A percentile compares a stretch with the other conserved stretches of the same genome.
Conservation (phyloP, 768 basidiomycete genomes). For the Serpula lacrymans region DNA sequence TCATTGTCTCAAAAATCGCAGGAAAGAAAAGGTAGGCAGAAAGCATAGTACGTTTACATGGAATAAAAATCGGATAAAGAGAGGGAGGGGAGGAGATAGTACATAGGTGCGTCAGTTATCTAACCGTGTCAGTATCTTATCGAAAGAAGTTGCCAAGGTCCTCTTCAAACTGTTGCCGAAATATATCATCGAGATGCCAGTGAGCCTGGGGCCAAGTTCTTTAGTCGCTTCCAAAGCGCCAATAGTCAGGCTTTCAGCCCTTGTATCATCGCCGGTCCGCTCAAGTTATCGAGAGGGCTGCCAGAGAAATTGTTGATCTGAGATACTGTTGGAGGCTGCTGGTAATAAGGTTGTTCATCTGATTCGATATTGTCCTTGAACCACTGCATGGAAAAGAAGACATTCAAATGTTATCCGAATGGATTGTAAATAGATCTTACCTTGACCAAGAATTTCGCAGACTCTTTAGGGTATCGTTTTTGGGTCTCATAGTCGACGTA, state of each 20-base stretch:
- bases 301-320: conserved; percentile 1
- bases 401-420: not conserved
- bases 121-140: no score
- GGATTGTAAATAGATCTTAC: conserved; percentile 25
- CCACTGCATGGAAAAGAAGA: conserved; percentile 18
- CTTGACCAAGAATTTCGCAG: conserved; percentile 53
- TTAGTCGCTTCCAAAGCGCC: conserved; percentile 3
- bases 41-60: no score
- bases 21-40: no score
- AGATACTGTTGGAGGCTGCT: not conserved
- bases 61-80: no score
- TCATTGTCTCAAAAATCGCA: no score
- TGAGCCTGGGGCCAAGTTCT: no score
- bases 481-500: conserved; percentile 72
- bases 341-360: conserved; percentile 2
- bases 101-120: no score
- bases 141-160: no score
- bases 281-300: not conserved
- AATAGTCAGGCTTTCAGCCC: conserved; percentile 1
- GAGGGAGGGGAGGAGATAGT: no score
- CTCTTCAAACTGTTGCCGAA: no score
- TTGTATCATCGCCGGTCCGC: not conserved
- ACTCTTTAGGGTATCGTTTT: conserved; percentile 62
- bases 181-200: no score
- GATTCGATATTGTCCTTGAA: conserved; percentile 26